Evolutionary conservation across 2,329 filamentous ascomycete genomes (phyloP).

Genomic region (Cyphellophora attinorum): DNA sequence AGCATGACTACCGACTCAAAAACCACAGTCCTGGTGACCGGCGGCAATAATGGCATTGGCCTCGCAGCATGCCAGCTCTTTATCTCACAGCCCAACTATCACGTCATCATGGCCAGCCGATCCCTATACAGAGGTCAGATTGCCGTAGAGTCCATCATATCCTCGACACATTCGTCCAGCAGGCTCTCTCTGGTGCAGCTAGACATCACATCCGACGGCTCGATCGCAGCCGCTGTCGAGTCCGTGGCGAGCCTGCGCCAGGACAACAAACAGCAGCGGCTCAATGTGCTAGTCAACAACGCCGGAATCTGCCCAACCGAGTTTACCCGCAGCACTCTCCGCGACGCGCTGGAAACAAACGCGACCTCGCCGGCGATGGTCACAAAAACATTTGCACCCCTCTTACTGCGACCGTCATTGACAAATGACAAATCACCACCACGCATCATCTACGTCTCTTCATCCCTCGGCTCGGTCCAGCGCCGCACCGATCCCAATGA

Average conservation of each 20-base stretch:
- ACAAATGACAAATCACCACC: no score
- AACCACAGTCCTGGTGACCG: slow-evolving; percentile 5
- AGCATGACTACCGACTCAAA: no score
- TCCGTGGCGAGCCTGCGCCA: no score
- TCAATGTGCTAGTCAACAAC: slow-evolving; percentile 18
- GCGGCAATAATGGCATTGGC: slow-evolving; percentile 5
- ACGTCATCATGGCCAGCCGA: slow-evolving; percentile 21
- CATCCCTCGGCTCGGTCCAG: slow-evolving; percentile 25
- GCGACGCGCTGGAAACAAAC: slow-evolving; percentile 31
- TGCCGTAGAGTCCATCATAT: slow-evolving; percentile 24
- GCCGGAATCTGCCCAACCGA: slow-evolving; percentile 27
- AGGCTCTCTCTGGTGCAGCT: slow-evolving; percentile 4
- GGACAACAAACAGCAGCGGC: slow-evolving; percentile 5
- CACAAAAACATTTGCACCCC: slow-evolving; percentile 29
- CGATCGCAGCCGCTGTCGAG: slow-evolving; percentile 7
- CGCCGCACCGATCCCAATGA: slow-evolving; percentile 21
- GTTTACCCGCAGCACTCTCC: slow-evolving; percentile 26
- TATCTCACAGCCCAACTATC: slow-evolving; percentile 20
- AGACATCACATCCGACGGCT: slow-evolving; percentile 7
- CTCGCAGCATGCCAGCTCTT: background rate
- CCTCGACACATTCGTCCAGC: slow-evolving; percentile 20
- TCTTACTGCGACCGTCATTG: slow-evolving; percentile 22
- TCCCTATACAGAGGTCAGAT: slow-evolving; percentile 15
- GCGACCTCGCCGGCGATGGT: slow-evolving; percentile 31
- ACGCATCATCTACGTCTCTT: slow-evolving; percentile 31